Base-by-base conservation (phyloP, 2,329 filamentous ascomycete genomes). In the Colletotrichum sansevieriae region DNA sequence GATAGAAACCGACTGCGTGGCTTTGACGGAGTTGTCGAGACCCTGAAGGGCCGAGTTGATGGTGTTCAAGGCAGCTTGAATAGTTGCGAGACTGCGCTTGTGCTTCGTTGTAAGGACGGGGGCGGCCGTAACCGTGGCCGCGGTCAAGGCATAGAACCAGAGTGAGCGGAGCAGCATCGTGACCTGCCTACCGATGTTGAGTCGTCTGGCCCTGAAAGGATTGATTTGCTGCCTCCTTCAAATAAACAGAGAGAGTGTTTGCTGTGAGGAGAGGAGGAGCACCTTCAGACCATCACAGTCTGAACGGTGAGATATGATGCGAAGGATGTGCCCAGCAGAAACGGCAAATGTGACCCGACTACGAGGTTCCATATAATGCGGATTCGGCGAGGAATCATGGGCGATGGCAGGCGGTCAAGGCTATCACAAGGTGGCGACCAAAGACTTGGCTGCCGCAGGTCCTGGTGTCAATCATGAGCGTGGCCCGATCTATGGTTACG, bases 1-100 rank as follows among this genome's bases (percentile, higher is more conserved):
- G 0, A 68, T 10, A 1, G 55, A 56, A 3, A 68, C 15, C 13
- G 33, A 12, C 3, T 43, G 39, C 3, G 65, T 65, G 35, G 33
- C 39, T 6, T 65, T 68, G 4, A 68, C 65, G 2, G 62, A 65
- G 25, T 68, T 68, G 25, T 68, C 65, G 12, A 68, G 65, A 5
- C 49, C 22, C 10, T 68, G 62, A 2, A 68, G 62, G 3, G 65
- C 65, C 5, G 55, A 44, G 62, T 68, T 68, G 49, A 68, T 65
- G 33, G 55, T 68, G 37, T 68, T 68, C 0, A 68, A 47, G 3
- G 65, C 65, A 6, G 62, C 62, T 39, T 65, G 65, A 9, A 68
- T 68, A 3, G 43, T 33, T 1, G 62, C 55, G 10, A 68, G 20
- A 22, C 61, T 55, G 20, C 65, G 65, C 15, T 61, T 68, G 41